Evolutionary conservation across 2,329 filamentous ascomycete species (phyloP), one percentile per base, ranked within the genome.

Genomic region (Phialocephala subalpina): DNA sequence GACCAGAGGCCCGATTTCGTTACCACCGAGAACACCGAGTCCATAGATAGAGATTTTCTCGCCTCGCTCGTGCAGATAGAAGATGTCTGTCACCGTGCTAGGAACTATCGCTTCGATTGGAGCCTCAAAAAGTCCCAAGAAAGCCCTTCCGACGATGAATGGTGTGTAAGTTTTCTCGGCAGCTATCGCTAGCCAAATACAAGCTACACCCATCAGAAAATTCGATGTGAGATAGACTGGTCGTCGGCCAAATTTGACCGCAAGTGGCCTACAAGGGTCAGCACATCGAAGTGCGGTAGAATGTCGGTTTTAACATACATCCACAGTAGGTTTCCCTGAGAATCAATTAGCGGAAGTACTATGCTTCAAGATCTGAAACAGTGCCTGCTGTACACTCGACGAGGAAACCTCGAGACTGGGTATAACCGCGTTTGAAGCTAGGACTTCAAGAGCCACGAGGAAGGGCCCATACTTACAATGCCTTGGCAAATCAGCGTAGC

Each of bases 91-190:
- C 33, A 69, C 64, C 58, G 88, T 81, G 36, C 82, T 80, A 0
- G 86, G 86, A 74, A 86, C 84, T 9, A 85, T 82, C 0, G 84
- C 86, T 77, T 89, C 85, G 2, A 84, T 82, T 8, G 86, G 84
- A 29, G 63, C 68, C 3, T 65, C 63, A 33, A 61, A 60, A n/a
- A 70, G 60, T 16, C 68, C 68, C 11, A 68, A 53, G 38, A 68
- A 68, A 18, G 66, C 62, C 36, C 68, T 57, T 25, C 66, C 68
- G 6, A 67, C 27, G 52, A 70, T 63, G 56, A 70, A 68, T 2
- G 65, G 61, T 12, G 45, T 62, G 16, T 67, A 70, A 11, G 66
- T 64, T 2, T 42, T 66, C n/a, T 66, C 58, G 1, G 66, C 52
- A n/a, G 60, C 58, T 45, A 70, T 63, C 22, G 61, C 66, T 14